These are phyloP conservation scores for Ceratobasidium sp. DNA, from an alignment of 1,284 basidiomycete species.

Conservation along the genomic window DNA sequence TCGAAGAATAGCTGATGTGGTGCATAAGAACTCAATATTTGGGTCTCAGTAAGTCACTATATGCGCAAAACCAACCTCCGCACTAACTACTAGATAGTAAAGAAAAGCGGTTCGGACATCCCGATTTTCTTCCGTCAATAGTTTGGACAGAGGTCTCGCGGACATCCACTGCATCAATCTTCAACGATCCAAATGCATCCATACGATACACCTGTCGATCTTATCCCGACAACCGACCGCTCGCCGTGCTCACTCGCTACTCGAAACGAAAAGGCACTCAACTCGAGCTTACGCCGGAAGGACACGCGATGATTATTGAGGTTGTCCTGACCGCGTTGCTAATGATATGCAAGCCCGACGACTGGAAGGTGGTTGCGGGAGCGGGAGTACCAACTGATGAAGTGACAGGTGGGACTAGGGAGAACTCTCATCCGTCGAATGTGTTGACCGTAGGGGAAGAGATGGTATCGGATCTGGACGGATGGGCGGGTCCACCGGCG, in stretches of 20 bases:
- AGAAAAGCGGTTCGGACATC: background rate
- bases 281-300: conserved; percentile 28
- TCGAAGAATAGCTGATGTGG: background rate
- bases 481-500: conserved; percentile 30
- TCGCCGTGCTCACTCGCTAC: conserved; percentile 17
- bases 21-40: conserved; percentile 10
- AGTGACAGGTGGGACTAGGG: background rate
- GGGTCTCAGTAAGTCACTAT: background rate
- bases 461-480: conserved; percentile 34
- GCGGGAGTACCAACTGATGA: conserved; percentile 11
- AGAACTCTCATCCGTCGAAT: background rate
- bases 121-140: background rate
- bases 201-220: conserved; percentile 27
- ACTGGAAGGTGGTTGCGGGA: conserved; percentile 26
- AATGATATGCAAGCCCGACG: background rate
- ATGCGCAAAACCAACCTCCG: background rate
- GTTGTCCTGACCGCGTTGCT: conserved; percentile 10
- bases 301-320: conserved; percentile 9
- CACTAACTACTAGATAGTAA: background rate
- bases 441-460: conserved; percentile 21
- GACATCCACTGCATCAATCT: conserved; percentile 29
- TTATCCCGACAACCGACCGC: conserved; percentile 1
- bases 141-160: conserved; percentile 14
- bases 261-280: conserved; percentile 15
- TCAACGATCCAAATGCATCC: conserved; percentile 14